Base-by-base conservation (phyloP, 352 stramenopile species). In the Phytophthora citricola region DNA sequence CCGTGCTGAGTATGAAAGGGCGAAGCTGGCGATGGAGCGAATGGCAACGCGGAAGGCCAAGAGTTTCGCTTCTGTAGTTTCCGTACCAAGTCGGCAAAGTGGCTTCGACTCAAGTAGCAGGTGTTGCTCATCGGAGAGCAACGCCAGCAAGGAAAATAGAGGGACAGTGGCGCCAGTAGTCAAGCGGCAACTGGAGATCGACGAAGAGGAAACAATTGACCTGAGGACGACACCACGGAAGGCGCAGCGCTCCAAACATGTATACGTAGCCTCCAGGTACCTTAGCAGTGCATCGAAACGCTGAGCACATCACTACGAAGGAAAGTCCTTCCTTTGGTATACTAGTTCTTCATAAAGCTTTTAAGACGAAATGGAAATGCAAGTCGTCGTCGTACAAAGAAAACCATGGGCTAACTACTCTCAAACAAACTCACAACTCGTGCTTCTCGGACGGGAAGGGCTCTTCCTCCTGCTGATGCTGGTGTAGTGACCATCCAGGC, bases 401-500 rank as follows among this genome's bases (percentile, higher is more conserved):
- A 36, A 49, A 57, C 20, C 52, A 56, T 60, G 9, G 40, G 27
- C 47, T 71, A 67, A 62, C 44, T 69, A 69, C 41, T 60, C 12
- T 62, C 40, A 45, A 55, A 38, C 27, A 56, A 47, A 53, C 40
- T 77, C 43, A 85, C 60, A 87, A 58, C 57, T 83, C 74, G 50
- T 71, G 62, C 54, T 74, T 76, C 39, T 76, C 58, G 29, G 44
- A 61, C 46, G 60, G 17, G 36, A 58, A 66, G 9, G 44, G 29
- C 8, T 67, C 58, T 46, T 75, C 66, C 26, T 73, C 48, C 54
- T 70, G 61, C 44, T 75, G 41, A 20, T 56, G 56, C 43, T 69
- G 41, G 38, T 86, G 67, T 5, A 95, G 73, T 55, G 87, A 95
- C 87, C 87, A 95, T 17, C 87, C 87, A 17, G 85, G 85, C 22